phyloP scores from a whole-genome alignment of 768 basidiomycete species.

The Amanita muscaria region DNA sequence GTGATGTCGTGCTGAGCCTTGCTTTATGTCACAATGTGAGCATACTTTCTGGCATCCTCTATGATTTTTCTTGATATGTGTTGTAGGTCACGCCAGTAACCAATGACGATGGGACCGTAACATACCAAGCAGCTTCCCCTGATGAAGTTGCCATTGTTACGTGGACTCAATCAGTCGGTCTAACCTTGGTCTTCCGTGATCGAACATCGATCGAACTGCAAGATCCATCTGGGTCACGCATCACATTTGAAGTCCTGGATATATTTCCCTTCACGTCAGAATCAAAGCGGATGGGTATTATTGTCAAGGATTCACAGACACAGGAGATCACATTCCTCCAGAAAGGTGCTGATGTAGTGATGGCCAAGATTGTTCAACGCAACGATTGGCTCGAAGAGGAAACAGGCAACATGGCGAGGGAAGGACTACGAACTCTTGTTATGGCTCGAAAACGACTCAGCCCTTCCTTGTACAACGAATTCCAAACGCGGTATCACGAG shows the following conservation, averaged over 20 bases:
- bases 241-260: conserved; percentile 81
- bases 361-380: conserved; percentile 88
- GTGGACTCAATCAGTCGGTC: conserved; percentile 93
- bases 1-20: conserved; percentile 87
- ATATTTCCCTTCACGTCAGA: conserved; percentile 99
- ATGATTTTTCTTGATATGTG: neutral
- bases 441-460: conserved; percentile 76
- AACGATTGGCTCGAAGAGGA: conserved; percentile 99
- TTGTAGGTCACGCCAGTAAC: conserved; percentile 86
- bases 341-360: conserved; percentile 98
- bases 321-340: conserved; percentile 86
- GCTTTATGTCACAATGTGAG: conserved; percentile 93
- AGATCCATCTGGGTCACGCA: conserved; percentile 51
- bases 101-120: conserved; percentile 90
- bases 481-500: conserved; percentile 60
- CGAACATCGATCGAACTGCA: conserved; percentile 84
- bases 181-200: conserved; percentile 83
- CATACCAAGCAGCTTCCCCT: conserved; percentile 97
- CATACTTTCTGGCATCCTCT: conserved; percentile 8
- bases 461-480: conserved; percentile 60
- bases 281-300: conserved; percentile 98
- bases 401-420: conserved; percentile 96
- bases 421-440: conserved; percentile 90
- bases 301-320: conserved; percentile 70
- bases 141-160: conserved; percentile 98